Evolutionary conservation across 2,329 filamentous ascomycete genomes (phyloP).

Genomic region (Helotiales sp.): DNA sequence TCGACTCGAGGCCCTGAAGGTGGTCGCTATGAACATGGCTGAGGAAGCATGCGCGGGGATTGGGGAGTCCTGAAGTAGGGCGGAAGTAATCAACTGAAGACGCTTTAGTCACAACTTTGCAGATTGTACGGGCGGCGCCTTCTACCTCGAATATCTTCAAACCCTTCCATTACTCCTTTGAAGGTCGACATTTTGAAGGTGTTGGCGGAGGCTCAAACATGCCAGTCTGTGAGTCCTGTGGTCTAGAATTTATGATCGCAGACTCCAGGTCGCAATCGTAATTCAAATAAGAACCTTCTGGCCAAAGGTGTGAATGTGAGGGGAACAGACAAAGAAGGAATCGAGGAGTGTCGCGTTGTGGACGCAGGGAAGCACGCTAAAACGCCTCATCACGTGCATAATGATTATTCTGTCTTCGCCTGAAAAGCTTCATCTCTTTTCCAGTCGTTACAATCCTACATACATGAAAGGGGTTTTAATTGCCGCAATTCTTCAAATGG

Average conservation of each 20-base stretch:
- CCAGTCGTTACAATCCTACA: no score
- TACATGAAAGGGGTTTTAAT: no score
- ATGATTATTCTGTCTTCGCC: no score
- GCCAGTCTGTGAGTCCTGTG: neutral
- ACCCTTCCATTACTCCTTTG: constrained; percentile 73
- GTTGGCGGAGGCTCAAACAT: neutral
- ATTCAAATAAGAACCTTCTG: no score
- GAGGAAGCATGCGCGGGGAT: constrained; percentile 83
- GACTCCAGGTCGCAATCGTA: neutral
- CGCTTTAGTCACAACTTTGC: constrained; percentile 53
- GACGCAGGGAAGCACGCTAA: no score
- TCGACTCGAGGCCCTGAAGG: constrained; percentile 74
- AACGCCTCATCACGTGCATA: no score
- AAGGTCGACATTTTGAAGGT: constrained; percentile 72
- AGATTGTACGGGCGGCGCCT: neutral
- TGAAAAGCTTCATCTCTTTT: no score
- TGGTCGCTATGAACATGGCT: constrained; percentile 95
- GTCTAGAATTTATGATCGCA: neutral
- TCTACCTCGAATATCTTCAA: constrained; percentile 76
- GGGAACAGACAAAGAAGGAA: no score
- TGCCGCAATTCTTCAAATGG: no score
- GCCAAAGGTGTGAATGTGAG: no score
- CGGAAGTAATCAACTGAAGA: constrained; percentile 80
- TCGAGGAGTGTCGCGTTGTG: no score
- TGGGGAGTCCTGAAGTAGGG: constrained; percentile 53